phyloP scores from a whole-genome alignment of 257 asterid species.

The Solanum gandarillasii region DNA sequence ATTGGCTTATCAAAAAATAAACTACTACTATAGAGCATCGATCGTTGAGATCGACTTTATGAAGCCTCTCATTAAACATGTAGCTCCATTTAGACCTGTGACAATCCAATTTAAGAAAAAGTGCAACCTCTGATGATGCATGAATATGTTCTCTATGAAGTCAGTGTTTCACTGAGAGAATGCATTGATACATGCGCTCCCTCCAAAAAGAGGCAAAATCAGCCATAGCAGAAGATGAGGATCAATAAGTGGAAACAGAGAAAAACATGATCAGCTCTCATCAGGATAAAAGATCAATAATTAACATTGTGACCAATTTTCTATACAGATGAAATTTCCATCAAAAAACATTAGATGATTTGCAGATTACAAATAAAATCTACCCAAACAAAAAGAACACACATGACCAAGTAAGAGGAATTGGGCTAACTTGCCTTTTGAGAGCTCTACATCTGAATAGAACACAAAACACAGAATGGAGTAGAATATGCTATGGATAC shows the following conservation, averaged over 20 bases:
- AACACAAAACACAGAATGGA: not conserved
- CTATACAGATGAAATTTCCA: not conserved
- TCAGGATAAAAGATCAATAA: not conserved
- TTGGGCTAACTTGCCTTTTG: not conserved
- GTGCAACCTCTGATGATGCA: not conserved
- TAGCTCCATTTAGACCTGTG: not conserved
- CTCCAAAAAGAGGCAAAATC: not conserved
- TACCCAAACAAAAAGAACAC: not conserved
- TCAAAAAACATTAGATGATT: not conserved
- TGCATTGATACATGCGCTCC: not conserved
- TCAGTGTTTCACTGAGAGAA: not conserved
- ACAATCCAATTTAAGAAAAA: not conserved
- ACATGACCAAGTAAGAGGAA: not conserved
- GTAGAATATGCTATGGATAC: not conserved
- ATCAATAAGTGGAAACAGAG: not conserved
- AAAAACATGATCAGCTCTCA: not conserved
- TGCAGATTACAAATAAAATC: not conserved
- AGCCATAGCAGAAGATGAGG: not conserved
- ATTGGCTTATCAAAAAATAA: not conserved
- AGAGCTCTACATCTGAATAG: not conserved
- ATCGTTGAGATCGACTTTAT: not conserved
- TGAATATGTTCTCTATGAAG: not conserved
- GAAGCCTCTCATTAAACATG: not conserved
- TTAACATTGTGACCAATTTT: not conserved
- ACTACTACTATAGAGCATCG: not conserved